A percentile compares a stretch with the other conserved stretches of the same genome.
These are phyloP conservation scores for Brettanomyces sp. DNA, from an alignment of 805 yeast species.

Conservation along the genomic window DNA sequence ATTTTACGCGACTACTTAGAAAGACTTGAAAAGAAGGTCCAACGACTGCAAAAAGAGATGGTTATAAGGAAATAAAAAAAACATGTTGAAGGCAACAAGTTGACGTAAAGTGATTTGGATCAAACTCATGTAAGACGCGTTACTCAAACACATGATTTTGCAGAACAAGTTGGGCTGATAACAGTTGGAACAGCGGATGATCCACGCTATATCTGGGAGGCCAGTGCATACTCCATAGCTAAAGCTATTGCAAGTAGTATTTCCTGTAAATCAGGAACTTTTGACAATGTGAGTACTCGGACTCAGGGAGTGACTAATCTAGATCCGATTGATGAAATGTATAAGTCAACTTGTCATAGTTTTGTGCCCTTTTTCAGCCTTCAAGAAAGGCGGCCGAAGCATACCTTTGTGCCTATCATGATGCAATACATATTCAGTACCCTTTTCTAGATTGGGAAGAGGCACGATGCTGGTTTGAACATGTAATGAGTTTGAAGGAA, in stretches of 20 bases:
- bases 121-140: too few species aligned
- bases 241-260: too few species aligned
- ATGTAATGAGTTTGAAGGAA: conserved; percentile 8
- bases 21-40: too few species aligned
- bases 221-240: too few species aligned
- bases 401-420: conserved; percentile 16
- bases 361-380: not conserved
- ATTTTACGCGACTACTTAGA: too few species aligned
- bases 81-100: too few species aligned
- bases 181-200: too few species aligned
- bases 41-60: too few species aligned
- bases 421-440: conserved; percentile 25
- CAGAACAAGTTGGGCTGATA: conserved; percentile 11
- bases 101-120: too few species aligned
- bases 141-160: conserved; percentile 6
- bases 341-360: too few species aligned
- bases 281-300: not conserved
- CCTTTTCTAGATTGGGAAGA: conserved; percentile 26
- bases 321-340: not conserved
- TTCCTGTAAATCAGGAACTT: not conserved
- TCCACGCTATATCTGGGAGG: too few species aligned
- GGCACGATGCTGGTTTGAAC: conserved; percentile 11
- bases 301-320: not conserved
- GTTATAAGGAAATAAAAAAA: not conserved
- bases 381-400: conserved; percentile 5